Conservation (phyloP, 1,139 yeast genomes). For the Pichiaceae sp. region DNA sequence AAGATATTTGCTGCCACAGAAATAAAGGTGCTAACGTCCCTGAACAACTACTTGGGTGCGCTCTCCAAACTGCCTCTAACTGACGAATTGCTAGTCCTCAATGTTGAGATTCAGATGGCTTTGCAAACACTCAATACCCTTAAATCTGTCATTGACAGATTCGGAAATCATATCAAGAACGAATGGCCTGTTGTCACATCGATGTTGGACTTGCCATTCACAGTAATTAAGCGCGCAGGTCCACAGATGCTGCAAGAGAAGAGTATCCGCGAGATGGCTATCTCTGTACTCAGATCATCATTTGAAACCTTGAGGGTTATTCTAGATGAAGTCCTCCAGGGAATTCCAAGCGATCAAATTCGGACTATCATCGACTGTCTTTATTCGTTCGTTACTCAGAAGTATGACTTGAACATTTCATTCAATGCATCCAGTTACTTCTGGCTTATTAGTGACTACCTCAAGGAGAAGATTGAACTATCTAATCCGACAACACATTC, state of each 20-base stretch:
- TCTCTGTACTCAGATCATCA: conserved; percentile 48
- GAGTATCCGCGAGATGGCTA: conserved; percentile 31
- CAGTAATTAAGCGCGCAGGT: conserved; percentile 27
- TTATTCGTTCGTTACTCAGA: conserved; percentile 62
- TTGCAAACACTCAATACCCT: conserved; percentile 54
- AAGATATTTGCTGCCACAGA: conserved; percentile 22
- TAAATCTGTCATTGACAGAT: conserved; percentile 65
- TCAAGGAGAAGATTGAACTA: conserved; percentile 27
- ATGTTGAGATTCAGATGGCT: conserved; percentile 61
- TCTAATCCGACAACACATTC: not conserved
- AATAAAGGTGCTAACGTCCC: conserved; percentile 29
- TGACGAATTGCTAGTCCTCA: conserved; percentile 34
- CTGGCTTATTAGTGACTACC: conserved; percentile 81
- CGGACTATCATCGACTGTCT: conserved; percentile 63
- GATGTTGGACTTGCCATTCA: conserved; percentile 64
- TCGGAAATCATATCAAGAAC: conserved; percentile 48
- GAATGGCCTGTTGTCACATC: conserved; percentile 66
- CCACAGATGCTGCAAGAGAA: conserved; percentile 27
- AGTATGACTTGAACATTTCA: conserved; percentile 70
- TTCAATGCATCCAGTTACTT: conserved; percentile 87
- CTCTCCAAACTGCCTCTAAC: conserved; percentile 33
- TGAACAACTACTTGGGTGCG: conserved; percentile 27
- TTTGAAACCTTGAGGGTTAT: conserved; percentile 77
- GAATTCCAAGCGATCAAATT: conserved; percentile 57
- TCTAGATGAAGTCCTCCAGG: conserved; percentile 72